phyloP scores from a whole-genome alignment of 108 stramenopile species.

The Epithemia pelagica region DNA sequence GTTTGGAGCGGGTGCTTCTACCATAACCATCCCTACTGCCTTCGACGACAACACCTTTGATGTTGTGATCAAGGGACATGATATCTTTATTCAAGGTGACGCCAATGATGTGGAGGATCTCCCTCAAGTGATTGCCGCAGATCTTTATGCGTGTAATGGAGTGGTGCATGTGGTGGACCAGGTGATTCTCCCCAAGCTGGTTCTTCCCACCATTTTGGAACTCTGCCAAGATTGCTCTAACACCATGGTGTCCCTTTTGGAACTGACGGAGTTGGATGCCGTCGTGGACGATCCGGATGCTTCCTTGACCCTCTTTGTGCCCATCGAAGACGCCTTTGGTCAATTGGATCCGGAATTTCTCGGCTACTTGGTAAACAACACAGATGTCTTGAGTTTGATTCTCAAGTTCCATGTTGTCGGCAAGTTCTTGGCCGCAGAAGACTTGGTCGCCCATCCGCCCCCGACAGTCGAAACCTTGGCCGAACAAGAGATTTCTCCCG shows the following conservation, averaged over 20 bases:
- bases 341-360: background rate
- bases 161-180: background rate
- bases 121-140: background rate
- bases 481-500: background rate
- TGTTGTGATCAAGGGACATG: background rate
- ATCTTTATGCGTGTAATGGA: background rate
- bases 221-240: background rate
- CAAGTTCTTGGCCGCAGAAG: background rate
- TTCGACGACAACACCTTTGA: background rate
- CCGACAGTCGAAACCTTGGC: background rate
- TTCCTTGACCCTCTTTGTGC: too few relatives aligned
- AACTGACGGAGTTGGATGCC: background rate
- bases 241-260: background rate
- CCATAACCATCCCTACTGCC: background rate
- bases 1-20: too few relatives aligned
- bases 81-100: background rate
- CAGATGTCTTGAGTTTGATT: background rate
- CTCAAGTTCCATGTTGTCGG: constrained; percentile 1
- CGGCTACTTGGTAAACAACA: background rate
- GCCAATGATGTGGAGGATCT: background rate
- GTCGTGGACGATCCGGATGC: background rate
- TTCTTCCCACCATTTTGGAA: background rate
- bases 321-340: too few relatives aligned
- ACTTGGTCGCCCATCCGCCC: background rate
- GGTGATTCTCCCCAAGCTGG: background rate